These are phyloP conservation scores for Sporothrix protearum DNA, from an alignment of 2,329 filamentous ascomycete genomes.

Conservation along the genomic window DNA sequence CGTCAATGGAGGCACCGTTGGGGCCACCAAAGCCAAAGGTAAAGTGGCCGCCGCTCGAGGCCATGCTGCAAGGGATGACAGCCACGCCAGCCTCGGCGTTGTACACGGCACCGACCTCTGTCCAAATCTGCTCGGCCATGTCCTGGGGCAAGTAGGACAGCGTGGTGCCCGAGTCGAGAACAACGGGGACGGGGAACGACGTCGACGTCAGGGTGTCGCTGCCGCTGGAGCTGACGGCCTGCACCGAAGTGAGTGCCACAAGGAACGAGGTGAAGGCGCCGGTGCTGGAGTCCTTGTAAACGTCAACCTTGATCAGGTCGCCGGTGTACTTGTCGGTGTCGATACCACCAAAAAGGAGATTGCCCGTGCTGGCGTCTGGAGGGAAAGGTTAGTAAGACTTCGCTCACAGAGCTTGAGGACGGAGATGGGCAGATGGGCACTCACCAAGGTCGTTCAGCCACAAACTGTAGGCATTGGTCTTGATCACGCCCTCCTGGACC, in stretches of 20 bases:
- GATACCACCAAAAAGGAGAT: constrained; percentile 75
- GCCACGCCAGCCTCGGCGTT: constrained; percentile 38
- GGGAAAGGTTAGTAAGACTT: constrained; percentile 27
- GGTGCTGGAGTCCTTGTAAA: constrained; percentile 47
- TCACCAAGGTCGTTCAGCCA: constrained; percentile 57
- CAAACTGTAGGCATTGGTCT: constrained; percentile 65
- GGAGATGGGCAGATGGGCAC: constrained; percentile 4
- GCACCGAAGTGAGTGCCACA: constrained; percentile 48
- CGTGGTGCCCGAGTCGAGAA: constrained; percentile 74
- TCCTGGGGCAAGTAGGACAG: constrained; percentile 65
- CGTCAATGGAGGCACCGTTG: constrained; percentile 48
- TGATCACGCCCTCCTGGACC: constrained; percentile 59
- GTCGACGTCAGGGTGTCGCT: constrained; percentile 45
- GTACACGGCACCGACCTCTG: constrained; percentile 53
- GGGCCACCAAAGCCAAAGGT: constrained; percentile 52
- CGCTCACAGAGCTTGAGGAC: neutral
- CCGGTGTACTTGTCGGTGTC: constrained; percentile 71
- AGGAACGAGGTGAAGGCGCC: constrained; percentile 44
- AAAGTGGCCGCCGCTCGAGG: constrained; percentile 47
- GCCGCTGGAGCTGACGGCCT: constrained; percentile 48
- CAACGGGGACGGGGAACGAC: constrained; percentile 52
- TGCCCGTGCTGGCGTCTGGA: constrained; percentile 58
- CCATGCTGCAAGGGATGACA: constrained; percentile 50
- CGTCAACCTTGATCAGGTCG: constrained; percentile 57
- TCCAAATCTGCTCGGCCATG: constrained; percentile 52